These are phyloP conservation scores for Cyberlindnera subsufficiens DNA, from an alignment of 805 yeast species.

Conservation along the genomic window DNA sequence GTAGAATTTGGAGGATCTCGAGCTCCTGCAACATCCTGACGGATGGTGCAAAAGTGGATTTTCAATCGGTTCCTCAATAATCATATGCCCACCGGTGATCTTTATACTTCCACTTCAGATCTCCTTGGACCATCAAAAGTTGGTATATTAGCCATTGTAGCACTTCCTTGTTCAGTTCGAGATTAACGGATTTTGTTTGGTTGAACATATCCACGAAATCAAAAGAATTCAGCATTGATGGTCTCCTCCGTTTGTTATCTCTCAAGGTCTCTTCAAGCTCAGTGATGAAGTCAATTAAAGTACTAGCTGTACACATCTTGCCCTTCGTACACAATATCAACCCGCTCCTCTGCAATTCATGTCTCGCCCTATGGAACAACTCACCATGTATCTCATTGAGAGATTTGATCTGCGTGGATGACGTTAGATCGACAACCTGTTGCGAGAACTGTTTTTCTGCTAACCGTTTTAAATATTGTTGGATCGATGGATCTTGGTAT, in stretches of 20 bases:
- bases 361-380: conserved; percentile 24
- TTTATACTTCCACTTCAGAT: too few relatives aligned
- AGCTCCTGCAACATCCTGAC: too few relatives aligned
- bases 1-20: too few relatives aligned
- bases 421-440: conserved; percentile 10
- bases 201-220: too few relatives aligned
- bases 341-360: conserved; percentile 14
- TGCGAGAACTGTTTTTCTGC: conserved; percentile 11
- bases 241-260: background rate
- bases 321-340: conserved; percentile 21
- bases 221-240: too few relatives aligned
- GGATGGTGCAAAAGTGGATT: too few relatives aligned
- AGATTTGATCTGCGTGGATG: conserved; percentile 5
- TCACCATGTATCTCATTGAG: conserved; percentile 13
- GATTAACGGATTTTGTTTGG: too few relatives aligned
- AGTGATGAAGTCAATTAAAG: conserved; percentile 10
- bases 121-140: too few relatives aligned
- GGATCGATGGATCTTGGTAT: conserved; percentile 8
- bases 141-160: too few relatives aligned
- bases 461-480: conserved; percentile 11
- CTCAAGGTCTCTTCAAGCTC: conserved; percentile 1
- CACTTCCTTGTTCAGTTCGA: too few relatives aligned
- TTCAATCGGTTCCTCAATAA: too few relatives aligned
- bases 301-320: conserved; percentile 14
- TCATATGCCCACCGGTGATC: too few relatives aligned